Evolutionary conservation across 306 rosid genomes (phyloP).

Genomic region (Rubus idaeus): DNA sequence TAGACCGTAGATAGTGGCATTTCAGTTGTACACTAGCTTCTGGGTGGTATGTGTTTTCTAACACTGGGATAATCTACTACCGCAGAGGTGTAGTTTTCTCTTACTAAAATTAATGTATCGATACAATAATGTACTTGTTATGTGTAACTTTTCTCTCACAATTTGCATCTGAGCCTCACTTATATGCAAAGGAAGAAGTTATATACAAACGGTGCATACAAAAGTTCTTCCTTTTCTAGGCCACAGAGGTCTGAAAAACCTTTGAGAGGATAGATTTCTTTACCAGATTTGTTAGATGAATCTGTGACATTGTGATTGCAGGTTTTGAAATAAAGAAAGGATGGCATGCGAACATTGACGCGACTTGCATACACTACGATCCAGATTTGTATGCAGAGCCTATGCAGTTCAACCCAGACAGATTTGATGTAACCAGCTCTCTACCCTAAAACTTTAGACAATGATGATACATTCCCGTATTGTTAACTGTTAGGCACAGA

Average conservation of each 20-base stretch:
- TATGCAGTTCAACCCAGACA: slow-evolving; percentile 59
- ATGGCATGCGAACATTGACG: slow-evolving; percentile 73
- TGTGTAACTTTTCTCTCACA: too few relatives aligned
- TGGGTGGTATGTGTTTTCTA: too few relatives aligned
- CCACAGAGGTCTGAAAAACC: not conserved
- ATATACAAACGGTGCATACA: too few relatives aligned
- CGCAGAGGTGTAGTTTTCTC: too few relatives aligned
- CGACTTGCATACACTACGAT: slow-evolving; percentile 62
- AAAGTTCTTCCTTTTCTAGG: not conserved
- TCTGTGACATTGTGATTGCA: slow-evolving; percentile 23
- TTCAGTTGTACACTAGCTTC: too few relatives aligned
- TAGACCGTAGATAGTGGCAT: too few relatives aligned
- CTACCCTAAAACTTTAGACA: not conserved
- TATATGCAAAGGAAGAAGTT: too few relatives aligned
- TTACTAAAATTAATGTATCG: too few relatives aligned
- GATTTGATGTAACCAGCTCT: slow-evolving; percentile 57
- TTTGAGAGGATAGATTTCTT: not conserved
- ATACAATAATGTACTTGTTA: too few relatives aligned
- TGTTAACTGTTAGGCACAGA: not conserved
- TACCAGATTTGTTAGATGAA: not conserved
- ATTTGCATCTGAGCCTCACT: too few relatives aligned
- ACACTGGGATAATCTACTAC: too few relatives aligned
- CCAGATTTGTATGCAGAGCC: slow-evolving; percentile 60
- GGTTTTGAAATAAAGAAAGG: slow-evolving; percentile 66
- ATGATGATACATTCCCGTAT: not conserved